These are phyloP conservation scores for Cardamine chenopodiifolia DNA, from an alignment of 345 rosid genomes.

Conservation along the genomic window DNA sequence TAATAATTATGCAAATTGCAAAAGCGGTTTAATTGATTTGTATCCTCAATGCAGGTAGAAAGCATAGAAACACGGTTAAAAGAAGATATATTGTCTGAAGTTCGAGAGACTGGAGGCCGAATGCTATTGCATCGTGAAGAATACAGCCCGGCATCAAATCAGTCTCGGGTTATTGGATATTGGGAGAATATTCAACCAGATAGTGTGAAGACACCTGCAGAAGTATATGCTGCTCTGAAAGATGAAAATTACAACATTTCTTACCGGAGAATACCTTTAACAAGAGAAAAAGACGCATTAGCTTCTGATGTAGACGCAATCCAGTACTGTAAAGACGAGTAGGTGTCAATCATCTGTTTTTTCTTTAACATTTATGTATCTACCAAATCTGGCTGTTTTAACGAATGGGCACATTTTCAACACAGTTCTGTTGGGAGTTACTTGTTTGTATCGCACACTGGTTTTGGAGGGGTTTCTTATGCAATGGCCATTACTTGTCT, in stretches of 20 bases:
- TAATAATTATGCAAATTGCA: constrained; percentile 6
- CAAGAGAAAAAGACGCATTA: constrained; percentile 89
- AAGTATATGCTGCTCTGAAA: constrained; percentile 76
- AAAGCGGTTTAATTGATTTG: constrained; percentile 8
- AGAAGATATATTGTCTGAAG: constrained; percentile 85
- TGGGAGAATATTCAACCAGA: constrained; percentile 90
- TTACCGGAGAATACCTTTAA: constrained; percentile 87
- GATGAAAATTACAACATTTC: constrained; percentile 69
- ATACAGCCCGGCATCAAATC: constrained; percentile 65
- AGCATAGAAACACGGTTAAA: constrained; percentile 84
- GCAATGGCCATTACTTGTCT: constrained; percentile 91
- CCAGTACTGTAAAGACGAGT: constrained; percentile 76
- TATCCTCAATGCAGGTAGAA: constrained; percentile 65
- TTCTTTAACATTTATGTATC: not conserved
- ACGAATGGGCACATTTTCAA: not conserved
- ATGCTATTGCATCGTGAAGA: constrained; percentile 98
- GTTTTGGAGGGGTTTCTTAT: constrained; percentile 88
- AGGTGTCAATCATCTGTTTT: constrained; percentile 42
- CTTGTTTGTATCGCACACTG: constrained; percentile 90
- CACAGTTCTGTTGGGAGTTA: constrained; percentile 75
- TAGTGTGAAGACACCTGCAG: constrained; percentile 88
- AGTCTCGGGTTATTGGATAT: constrained; percentile 81
- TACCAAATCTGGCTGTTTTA: not conserved
- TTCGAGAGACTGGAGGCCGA: constrained; percentile 70
- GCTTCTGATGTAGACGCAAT: constrained; percentile 89